Base-by-base conservation (phyloP, 2,329 filamentous ascomycete genomes). In the Trichoderma citrinoviride region DNA sequence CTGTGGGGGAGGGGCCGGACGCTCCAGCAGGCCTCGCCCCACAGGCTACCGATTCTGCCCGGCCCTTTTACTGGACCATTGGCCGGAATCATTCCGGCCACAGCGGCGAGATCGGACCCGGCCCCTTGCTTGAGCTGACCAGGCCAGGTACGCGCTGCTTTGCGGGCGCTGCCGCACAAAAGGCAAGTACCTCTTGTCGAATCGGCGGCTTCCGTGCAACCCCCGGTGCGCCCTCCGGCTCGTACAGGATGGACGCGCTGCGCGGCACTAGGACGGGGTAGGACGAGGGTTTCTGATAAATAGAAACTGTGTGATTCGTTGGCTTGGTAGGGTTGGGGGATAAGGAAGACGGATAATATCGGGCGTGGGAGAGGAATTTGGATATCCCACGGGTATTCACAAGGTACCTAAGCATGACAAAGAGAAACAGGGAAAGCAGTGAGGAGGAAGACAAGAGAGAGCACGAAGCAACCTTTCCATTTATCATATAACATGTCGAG, bases 61-160 rank as follows among this genome's bases (percentile, higher is more conserved):
- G 69, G 68, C 67, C 68, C 62, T 52, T 56, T 58, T 66, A 64
- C 64, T 70, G 71, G 69, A 66, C 52, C 64, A 53, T 64, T 73
- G 73, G 73, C 74, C 73, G 74, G 73, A 76, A 76, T 58, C 2
- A 56, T 76, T 76, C 74, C 74, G 74, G 74, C 74, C 74, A 72
- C 66, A 49, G 47, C 60, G 64, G 68, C 71, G 68, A 72, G 52
- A 68, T 70, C 71, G 72, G 72, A 70, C 54, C 71, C 70, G 71
- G 71, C 44, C 50, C 52, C 46, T 25, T 19, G 27, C n/a, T 46
- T 44, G 60, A 40, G 53, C 33, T 37, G 33, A 37, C 33, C 58
- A 33, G 15, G 19, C 17, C 33, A 25, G 65, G 61, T 67, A 66
- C 64, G 14, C 46, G 29, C 23, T 44, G 23, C 5, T 25, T 25